phyloP scores from a whole-genome alignment of 164 flowering plant species.

The Paratinospora sagittata region DNA sequence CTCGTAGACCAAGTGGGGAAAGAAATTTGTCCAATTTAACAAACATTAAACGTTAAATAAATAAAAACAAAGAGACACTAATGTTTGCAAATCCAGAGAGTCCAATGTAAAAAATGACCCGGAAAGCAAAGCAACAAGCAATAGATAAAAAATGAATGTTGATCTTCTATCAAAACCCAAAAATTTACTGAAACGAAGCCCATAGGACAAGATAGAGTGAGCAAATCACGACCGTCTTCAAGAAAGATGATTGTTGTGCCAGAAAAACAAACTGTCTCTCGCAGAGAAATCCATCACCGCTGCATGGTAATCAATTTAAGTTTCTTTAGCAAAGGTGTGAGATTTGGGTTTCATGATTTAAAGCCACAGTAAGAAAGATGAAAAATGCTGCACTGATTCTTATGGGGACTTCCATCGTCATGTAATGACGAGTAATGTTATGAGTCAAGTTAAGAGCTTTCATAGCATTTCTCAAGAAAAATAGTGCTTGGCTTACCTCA shows the following conservation, averaged over 20 bases:
- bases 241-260: not conserved
- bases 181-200: not conserved
- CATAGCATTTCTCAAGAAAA: no score
- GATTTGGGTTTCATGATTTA: no score
- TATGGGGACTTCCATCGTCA: no score
- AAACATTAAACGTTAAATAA: no score
- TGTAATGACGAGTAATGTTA: no score
- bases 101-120: not conserved
- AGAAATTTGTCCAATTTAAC: no score
- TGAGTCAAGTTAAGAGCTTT: no score
- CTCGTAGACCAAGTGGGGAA: no score
- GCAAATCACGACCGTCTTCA: not conserved
- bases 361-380: no score
- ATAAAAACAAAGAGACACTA: not conserved
- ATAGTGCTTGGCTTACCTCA: not conserved
- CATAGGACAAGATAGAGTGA: not conserved
- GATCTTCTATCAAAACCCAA: not conserved
- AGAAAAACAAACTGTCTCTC: not conserved
- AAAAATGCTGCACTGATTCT: no score
- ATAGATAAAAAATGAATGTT: not conserved
- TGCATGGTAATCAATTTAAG: not conserved
- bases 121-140: not conserved
- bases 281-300: constrained; percentile 3
- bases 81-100: not conserved
- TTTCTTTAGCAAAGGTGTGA: not conserved